Conservation (phyloP, 805 yeast genomes). For the Peterozyma toletana region DNA sequence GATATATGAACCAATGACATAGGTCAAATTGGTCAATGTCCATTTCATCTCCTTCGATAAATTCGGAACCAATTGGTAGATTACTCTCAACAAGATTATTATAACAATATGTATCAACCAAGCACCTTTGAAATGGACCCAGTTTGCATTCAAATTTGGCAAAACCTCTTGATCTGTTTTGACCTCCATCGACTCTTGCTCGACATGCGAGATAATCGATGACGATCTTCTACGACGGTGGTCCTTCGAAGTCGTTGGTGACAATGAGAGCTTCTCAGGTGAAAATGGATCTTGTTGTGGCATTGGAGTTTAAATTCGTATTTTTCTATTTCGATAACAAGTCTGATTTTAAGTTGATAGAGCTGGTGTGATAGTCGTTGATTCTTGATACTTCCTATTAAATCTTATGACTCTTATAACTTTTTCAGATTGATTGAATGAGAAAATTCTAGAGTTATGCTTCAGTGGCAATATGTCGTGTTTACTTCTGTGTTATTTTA, state of each 20-base stretch:
- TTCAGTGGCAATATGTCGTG: too few species aligned
- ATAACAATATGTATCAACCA: slow-evolving; percentile 91
- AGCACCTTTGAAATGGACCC: slow-evolving; percentile 96
- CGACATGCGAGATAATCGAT: slow-evolving; percentile 83
- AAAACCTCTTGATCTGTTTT: slow-evolving; percentile 84
- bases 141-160: slow-evolving; percentile 87
- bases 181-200: slow-evolving; percentile 88
- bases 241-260: slow-evolving; percentile 24
- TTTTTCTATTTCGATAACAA: too few species aligned
- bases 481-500: too few species aligned
- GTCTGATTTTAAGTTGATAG: too few species aligned
- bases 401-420: too few species aligned
- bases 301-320: not conserved
- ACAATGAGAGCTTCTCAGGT: slow-evolving; percentile 23
- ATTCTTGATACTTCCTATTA: too few species aligned
- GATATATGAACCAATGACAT: slow-evolving; percentile 84
- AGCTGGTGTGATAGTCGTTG: too few species aligned
- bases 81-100: slow-evolving; percentile 63
- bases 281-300: slow-evolving; percentile 14
- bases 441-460: too few species aligned
- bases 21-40: slow-evolving; percentile 89
- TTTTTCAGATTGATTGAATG: too few species aligned
- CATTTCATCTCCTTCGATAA: slow-evolving; percentile 79
- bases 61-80: slow-evolving; percentile 77
- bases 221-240: slow-evolving; percentile 68